Evolutionary conservation across 805 yeast species (phyloP).

Genomic region (Nakazawaea wyomingensis): DNA sequence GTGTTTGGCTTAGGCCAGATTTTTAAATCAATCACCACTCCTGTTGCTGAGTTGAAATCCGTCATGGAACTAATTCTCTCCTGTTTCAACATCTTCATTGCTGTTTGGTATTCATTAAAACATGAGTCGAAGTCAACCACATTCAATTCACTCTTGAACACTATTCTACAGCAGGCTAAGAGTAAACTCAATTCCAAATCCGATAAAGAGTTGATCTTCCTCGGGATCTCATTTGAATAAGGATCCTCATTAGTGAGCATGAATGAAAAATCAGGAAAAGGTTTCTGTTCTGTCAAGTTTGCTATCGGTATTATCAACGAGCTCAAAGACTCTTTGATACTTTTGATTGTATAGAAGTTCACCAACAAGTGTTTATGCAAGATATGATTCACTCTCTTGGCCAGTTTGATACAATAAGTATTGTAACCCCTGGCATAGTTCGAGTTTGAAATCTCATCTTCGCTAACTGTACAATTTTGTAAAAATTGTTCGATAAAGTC

Average conservation of each 20-base stretch:
- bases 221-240: constrained; percentile 4
- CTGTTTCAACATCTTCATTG: constrained; percentile 41
- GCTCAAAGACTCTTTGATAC: constrained; percentile 45
- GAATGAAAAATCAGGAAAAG: constrained; percentile 20
- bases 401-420: constrained; percentile 23
- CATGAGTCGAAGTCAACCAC: constrained; percentile 73
- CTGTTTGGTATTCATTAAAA: constrained; percentile 65
- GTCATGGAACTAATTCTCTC: constrained; percentile 24
- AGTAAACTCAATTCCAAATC: constrained; percentile 67
- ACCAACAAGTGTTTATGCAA: constrained; percentile 33
- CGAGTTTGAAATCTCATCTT: constrained; percentile 16
- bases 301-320: constrained; percentile 38
- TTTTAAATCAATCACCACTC: constrained; percentile 39
- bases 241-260: constrained; percentile 7
- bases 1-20: constrained; percentile 54
- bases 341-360: constrained; percentile 56
- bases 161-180: constrained; percentile 71
- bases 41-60: constrained; percentile 25
- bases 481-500: constrained; percentile 46
- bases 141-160: constrained; percentile 49
- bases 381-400: constrained; percentile 24
- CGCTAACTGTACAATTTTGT: constrained; percentile 31
- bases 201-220: constrained; percentile 40
- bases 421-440: constrained; percentile 25
- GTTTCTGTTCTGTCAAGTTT: constrained; percentile 22